Base-by-base conservation (phyloP, 257 asterid genomes). In the Nicotiana attenuata region DNA sequence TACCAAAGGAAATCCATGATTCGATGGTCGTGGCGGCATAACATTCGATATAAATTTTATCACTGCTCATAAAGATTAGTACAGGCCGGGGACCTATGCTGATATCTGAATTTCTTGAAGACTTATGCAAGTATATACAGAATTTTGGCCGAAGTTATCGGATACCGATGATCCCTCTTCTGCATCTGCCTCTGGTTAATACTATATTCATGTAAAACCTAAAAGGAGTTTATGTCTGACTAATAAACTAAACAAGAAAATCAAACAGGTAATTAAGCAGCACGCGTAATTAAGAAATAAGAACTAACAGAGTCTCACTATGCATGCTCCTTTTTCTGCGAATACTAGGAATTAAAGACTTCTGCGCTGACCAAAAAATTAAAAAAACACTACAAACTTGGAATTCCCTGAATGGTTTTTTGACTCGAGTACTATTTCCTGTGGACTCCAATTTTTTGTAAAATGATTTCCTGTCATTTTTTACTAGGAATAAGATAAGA, bases 271-370 rank as follows among this genome's bases (percentile, higher is more conserved):
- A 53, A 53, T 53, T 53, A 69, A n/a, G 56, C 13, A 33, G 11
- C 53, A 35, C 76, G 53, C 76, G 76, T 20, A n/a, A 67, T 67
- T 67, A 67, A 29, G 75, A 17, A 67, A 53, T 35, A 35, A 66
- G 10, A 38, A 41, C 57, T 14, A 52, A 14, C 33, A 22, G 7
- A 45, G 78, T 71, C 78, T 71, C 60, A 45, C 22, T 45, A 71
- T 13, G 78, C 60, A 22, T 71, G 78, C 78, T 13, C 6, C 14
- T 22, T 63, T 71, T 71, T 71, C 20, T 13, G 16, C 22, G 1
- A 71, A 45, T 41, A 41, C 60, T 41, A 71, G 20, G 60, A 71
- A 22, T 22, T 71, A 71, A 3, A 20, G 60, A 71, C 78, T 71
- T 71, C 15, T 22, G 7, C 7, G 22, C 11, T 69, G 3, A 38